Evolutionary conservation across 371 early-diverging fungal genomes (phyloP).

Genomic region (Entomophthora muscae): DNA sequence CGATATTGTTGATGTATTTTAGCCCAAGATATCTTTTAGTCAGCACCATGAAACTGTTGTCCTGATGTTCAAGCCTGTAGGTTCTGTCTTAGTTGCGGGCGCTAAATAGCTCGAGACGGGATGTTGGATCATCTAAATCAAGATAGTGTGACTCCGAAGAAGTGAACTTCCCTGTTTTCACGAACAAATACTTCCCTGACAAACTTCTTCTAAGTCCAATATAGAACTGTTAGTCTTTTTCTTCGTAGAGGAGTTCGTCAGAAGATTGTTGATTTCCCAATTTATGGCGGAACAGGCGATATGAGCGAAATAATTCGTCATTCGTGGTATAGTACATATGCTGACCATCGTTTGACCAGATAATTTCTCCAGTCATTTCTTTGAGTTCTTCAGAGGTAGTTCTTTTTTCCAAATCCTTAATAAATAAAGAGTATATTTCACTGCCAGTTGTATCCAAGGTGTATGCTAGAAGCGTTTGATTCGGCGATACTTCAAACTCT

Average conservation of each 20-base stretch:
- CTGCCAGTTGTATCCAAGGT: too few species aligned
- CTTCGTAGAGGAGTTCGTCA: too few species aligned
- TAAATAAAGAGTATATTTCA: too few species aligned
- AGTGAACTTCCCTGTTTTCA: slow-evolving; percentile 29
- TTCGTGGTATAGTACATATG: slow-evolving; percentile 25
- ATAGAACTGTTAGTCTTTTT: slow-evolving; percentile 36
- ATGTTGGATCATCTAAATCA: slow-evolving; percentile 16
- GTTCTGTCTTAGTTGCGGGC: slow-evolving; percentile 23
- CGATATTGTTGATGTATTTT: slow-evolving; percentile 27
- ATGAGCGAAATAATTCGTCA: slow-evolving; percentile 17
- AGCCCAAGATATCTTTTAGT: slow-evolving; percentile 19
- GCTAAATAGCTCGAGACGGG: slow-evolving; percentile 18
- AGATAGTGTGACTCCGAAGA: slow-evolving; percentile 33
- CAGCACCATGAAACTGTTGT: slow-evolving; percentile 25
- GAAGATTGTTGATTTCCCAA: too few species aligned
- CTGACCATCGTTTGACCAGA: too few species aligned
- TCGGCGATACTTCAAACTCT: too few species aligned
- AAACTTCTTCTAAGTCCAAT: slow-evolving; percentile 26
- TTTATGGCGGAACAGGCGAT: too few species aligned
- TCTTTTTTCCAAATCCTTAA: slow-evolving; percentile 21
- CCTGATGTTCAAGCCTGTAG: slow-evolving; percentile 23
- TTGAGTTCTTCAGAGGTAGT: slow-evolving; percentile 20
- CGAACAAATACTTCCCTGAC: slow-evolving; percentile 24
- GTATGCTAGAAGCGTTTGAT: slow-evolving; percentile 27
- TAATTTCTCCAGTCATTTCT: slow-evolving; percentile 28